These are phyloP conservation scores for Schizophyllum amplum DNA, from an alignment of 1,284 basidiomycete species.

Conservation along the genomic window DNA sequence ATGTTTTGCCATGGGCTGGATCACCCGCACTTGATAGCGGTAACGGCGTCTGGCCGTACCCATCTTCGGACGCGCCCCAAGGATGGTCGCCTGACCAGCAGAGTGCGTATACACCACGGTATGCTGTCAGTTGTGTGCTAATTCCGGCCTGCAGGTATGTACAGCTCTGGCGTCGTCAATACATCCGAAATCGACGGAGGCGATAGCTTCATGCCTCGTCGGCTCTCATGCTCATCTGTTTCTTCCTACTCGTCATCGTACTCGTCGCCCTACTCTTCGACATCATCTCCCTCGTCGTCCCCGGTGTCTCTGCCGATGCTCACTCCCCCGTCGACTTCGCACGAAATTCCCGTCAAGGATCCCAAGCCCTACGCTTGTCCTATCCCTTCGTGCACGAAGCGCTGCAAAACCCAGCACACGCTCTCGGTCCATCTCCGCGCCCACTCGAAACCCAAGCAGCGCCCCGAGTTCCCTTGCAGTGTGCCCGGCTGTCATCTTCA, in stretches of 20 bases:
- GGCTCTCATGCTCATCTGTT: not conserved
- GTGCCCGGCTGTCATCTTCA: conserved; percentile 3
- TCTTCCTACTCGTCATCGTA: not conserved
- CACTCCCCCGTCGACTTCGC: not conserved
- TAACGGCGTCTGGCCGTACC: not conserved
- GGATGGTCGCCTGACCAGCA: not conserved
- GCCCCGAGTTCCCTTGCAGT: conserved; percentile 2
- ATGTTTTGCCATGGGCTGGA: not conserved
- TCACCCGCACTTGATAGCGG: not conserved
- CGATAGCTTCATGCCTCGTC: not conserved
- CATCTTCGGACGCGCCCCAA: not conserved
- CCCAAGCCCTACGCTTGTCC: not conserved
- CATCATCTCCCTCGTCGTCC: not conserved
- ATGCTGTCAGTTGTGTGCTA: not conserved
- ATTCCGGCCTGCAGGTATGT: not conserved
- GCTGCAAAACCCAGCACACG: not conserved
- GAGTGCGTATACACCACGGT: not conserved
- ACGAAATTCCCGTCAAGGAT: not conserved
- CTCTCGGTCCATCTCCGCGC: not conserved
- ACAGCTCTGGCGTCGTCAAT: not conserved
- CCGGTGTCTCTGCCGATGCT: not conserved
- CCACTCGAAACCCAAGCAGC: not conserved
- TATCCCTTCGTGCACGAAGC: not conserved
- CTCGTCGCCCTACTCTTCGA: not conserved
- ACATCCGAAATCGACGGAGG: not conserved